Evolutionary conservation across 768 basidiomycete genomes (phyloP), one percentile per base, ranked within the genome.

Genomic region (Galerina marginata): DNA sequence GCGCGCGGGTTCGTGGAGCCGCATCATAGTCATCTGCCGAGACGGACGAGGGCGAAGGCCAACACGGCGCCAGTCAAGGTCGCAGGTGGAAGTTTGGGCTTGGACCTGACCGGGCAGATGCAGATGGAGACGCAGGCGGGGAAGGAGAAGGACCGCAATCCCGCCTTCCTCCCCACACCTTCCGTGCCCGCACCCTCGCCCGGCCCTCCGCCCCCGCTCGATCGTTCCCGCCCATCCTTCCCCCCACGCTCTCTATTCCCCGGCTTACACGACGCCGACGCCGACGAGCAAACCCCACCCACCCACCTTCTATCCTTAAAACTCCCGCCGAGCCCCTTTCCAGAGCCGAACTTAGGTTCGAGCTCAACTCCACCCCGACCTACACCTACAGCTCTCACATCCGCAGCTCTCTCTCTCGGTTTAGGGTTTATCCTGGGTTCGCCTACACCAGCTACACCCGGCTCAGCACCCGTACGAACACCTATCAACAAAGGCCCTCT

Each of bases 1-100:
- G 49, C 58, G 11, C 62, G 57, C n/a, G 67, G 67, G 50, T 68
- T 68, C 54, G 62, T 68, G 38, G 57, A 68, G 59, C 67, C 67
- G 38, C 65, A 66, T 57, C 36, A 39, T 15, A 63, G 59, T 39
- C 65, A 68, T 59, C 37, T 68, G 20, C 67, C 67, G 26, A 38
- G 67, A 42, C 55, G 67, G 23, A 29, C 50, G 36, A 59, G 47
- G 42, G 49, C 15, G n/a, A n/a, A n/a, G n/a, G n/a, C n/a, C n/a
- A n/a, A n/a, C n/a, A n/a, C n/a, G n/a, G n/a, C n/a, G n/a, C n/a
- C n/a, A n/a, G n/a, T n/a, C n/a, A n/a, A n/a, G n/a, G n/a, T n/a
- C n/a, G n/a, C n/a, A n/a, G n/a, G n/a, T n/a, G n/a, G n/a, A n/a
- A n/a, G n/a, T n/a, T n/a, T n/a, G n/a, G n/a, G n/a, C n/a, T n/a